Percentiles rank a stretch among this genome's conserved stretches.
Evolutionary conservation across 1,284 basidiomycete genomes (phyloP).

Genomic region (Tranzscheliella williamsii): DNA sequence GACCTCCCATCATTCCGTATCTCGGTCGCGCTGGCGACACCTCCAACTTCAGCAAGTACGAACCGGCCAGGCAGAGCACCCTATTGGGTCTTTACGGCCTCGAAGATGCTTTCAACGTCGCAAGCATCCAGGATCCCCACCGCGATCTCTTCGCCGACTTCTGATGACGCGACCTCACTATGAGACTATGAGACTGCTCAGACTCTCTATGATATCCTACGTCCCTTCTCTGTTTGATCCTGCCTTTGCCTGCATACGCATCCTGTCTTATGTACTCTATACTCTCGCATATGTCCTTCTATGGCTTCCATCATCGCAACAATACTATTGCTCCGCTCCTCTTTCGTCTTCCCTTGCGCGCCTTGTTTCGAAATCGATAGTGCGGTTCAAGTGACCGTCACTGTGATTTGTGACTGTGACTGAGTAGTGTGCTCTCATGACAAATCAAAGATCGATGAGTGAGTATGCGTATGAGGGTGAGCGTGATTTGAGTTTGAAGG

Average conservation of each 20-base stretch:
- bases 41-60: constrained; percentile 44
- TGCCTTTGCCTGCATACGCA: background rate
- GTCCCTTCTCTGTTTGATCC: background rate
- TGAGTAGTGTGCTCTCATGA: too few species aligned
- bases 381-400: too few species aligned
- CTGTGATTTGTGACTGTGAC: too few species aligned
- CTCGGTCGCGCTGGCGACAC: constrained; percentile 68
- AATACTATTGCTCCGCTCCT: too few species aligned
- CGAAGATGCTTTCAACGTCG: constrained; percentile 2
- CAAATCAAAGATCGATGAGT: too few species aligned
- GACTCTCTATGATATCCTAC: background rate
- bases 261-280: background rate
- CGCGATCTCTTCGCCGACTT: constrained; percentile 25
- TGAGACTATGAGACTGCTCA: too few species aligned
- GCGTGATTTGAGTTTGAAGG: too few species aligned
- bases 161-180: background rate
- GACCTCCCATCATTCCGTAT: constrained; percentile 64
- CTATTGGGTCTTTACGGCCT: constrained; percentile 21
- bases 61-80: constrained; percentile 14
- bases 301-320: too few species aligned
- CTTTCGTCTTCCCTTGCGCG: too few species aligned
- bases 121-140: constrained; percentile 3
- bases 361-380: too few species aligned
- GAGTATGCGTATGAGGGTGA: too few species aligned
- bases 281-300: background rate